Conservation (phyloP, 495 filamentous ascomycete species). For the Penicillium daleae region DNA sequence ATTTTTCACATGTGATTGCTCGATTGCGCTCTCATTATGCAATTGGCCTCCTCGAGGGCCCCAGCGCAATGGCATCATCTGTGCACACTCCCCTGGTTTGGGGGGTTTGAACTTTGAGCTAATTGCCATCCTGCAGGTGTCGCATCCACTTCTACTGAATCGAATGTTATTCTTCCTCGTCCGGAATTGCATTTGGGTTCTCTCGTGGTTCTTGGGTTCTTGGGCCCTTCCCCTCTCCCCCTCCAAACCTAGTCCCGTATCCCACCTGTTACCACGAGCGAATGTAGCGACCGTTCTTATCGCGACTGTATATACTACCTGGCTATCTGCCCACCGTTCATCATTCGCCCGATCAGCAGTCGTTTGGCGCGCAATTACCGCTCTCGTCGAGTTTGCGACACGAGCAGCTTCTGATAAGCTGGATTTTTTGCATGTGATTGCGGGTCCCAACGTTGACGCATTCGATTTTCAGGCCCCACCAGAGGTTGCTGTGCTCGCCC, state of each 20-base stretch:
- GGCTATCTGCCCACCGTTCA: background rate
- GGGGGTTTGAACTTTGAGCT: too few species aligned
- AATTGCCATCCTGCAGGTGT: too few species aligned
- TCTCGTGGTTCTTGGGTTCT: background rate
- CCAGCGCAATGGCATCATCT: constrained; percentile 32
- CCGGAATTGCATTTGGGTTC: constrained; percentile 1
- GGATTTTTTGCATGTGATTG: constrained; percentile 44
- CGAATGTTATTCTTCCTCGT: too few species aligned
- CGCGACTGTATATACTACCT: background rate
- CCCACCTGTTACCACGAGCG: background rate
- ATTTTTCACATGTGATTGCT: constrained; percentile 37
- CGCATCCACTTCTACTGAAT: too few species aligned
- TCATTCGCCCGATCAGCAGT: background rate
- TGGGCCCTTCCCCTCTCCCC: background rate
- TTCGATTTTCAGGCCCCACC: constrained; percentile 21
- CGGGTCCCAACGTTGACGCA: constrained; percentile 37
- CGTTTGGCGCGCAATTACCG: constrained; percentile 10
- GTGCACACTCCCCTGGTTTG: constrained; percentile 12
- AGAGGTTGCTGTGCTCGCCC: constrained; percentile 3
- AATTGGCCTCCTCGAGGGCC: constrained; percentile 26
- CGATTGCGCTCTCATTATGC: constrained; percentile 32
- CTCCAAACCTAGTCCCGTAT: background rate
- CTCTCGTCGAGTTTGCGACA: constrained; percentile 2
- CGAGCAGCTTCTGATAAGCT: constrained; percentile 22
- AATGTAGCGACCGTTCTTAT: background rate